Conservation (phyloP, 257 asterid genomes). For the Sherardia arvensis region DNA sequence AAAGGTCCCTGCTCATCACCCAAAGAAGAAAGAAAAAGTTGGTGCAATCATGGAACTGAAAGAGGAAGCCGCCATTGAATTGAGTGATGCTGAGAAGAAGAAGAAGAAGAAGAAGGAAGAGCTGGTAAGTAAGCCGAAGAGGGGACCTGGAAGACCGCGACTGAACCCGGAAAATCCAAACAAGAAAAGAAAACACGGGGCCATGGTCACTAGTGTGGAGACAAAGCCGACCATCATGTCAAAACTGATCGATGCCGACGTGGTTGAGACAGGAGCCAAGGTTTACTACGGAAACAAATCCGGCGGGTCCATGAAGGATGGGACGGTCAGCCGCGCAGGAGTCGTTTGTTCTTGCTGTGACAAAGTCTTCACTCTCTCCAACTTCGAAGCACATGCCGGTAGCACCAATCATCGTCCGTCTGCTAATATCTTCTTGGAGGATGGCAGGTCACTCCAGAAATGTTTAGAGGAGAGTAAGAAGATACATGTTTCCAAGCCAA, state of each 20-base stretch:
- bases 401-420: conserved; percentile 52
- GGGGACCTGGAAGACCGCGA: too few species aligned
- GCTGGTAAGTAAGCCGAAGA: too few species aligned
- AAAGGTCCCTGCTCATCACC: conserved; percentile 31
- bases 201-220: too few species aligned
- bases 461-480: conserved; percentile 21
- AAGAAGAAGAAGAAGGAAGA: too few species aligned
- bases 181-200: neutral
- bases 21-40: too few species aligned
- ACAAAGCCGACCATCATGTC: conserved; percentile 64
- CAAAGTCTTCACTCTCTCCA: conserved; percentile 38
- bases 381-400: conserved; percentile 77
- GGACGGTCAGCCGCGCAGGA: conserved; percentile 72
- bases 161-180: neutral
- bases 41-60: too few species aligned
- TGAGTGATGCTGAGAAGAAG: too few species aligned
- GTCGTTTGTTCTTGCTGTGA: conserved; percentile 78
- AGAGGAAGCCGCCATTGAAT: too few species aligned
- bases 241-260: conserved; percentile 65
- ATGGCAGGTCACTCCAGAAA: conserved; percentile 59
- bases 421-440: conserved; percentile 62
- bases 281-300: conserved; percentile 42
- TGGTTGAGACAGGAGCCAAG: conserved; percentile 55
- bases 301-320: conserved; percentile 39
- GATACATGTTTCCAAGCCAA: conserved; percentile 6